These are phyloP conservation scores for Metschnikowia noctiluminum DNA, from an alignment of 805 yeast species.

Conservation along the genomic window DNA sequence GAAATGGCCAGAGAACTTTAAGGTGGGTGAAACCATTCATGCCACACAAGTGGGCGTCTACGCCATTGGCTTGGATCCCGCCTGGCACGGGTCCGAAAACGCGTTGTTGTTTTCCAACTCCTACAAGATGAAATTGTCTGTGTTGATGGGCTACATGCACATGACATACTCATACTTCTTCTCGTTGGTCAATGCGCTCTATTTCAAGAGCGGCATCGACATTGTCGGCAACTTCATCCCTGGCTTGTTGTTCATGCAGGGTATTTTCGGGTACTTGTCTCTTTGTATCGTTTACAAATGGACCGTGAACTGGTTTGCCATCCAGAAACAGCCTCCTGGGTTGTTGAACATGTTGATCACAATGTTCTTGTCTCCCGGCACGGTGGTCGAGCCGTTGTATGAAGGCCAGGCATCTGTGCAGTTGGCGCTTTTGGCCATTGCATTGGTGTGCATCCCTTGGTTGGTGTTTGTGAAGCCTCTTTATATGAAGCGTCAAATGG, in stretches of 20 bases:
- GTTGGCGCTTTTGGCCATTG: slow-evolving; percentile 65
- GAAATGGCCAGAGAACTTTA: slow-evolving; percentile 82
- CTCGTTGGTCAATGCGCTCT: slow-evolving; percentile 74
- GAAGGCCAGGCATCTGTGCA: slow-evolving; percentile 79
- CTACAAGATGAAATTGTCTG: slow-evolving; percentile 94
- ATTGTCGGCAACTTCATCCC: slow-evolving; percentile 92
- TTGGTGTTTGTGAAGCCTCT: slow-evolving; percentile 81
- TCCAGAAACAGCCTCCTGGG: slow-evolving; percentile 82
- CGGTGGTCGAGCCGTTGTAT: slow-evolving; percentile 74
- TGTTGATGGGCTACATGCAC: slow-evolving; percentile 90
- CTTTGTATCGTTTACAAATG: slow-evolving; percentile 88
- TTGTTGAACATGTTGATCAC: slow-evolving; percentile 89
- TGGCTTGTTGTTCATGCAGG: slow-evolving; percentile 91
- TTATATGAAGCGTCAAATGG: slow-evolving; percentile 56
- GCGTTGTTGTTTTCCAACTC: slow-evolving; percentile 87
- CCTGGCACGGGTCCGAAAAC: slow-evolving; percentile 98
- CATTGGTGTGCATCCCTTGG: slow-evolving; percentile 91
- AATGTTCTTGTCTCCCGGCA: slow-evolving; percentile 94
- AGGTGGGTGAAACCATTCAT: slow-evolving; percentile 63
- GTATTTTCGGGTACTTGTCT: slow-evolving; percentile 90
- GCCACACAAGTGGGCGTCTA: slow-evolving; percentile 71
- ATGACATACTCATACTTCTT: slow-evolving; percentile 89
- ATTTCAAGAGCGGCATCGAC: slow-evolving; percentile 70
- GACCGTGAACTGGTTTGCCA: slow-evolving; percentile 86
- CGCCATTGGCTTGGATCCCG: slow-evolving; percentile 83